These are phyloP conservation scores for Boletus rufocinnamomeus DNA, from an alignment of 768 basidiomycete species.

Conservation along the genomic window DNA sequence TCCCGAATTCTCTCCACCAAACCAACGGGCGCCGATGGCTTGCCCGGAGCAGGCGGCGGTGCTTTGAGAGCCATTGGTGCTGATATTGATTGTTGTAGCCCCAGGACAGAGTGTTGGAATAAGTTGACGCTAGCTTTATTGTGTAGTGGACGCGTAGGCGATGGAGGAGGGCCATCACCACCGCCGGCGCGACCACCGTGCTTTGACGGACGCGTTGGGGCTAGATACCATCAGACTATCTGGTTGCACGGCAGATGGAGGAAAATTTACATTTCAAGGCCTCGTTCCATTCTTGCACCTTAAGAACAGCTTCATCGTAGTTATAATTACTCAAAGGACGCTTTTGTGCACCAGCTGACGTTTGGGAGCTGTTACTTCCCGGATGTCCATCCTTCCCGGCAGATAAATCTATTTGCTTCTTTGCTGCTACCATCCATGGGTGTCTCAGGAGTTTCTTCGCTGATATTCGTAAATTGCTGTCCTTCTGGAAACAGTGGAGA, in stretches of 20 bases:
- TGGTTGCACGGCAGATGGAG: slow-evolving; percentile 18
- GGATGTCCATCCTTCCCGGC: slow-evolving; percentile 30
- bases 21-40: slow-evolving; percentile 30
- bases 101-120: slow-evolving; percentile 36
- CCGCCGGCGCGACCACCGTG: slow-evolving; percentile 47
- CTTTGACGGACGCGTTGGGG: slow-evolving; percentile 75
- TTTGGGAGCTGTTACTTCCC: slow-evolving; percentile 38
- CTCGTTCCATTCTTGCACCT: slow-evolving; percentile 99
- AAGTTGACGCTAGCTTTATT: slow-evolving; percentile 30
- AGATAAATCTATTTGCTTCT: slow-evolving; percentile 62
- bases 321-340: slow-evolving; percentile 78
- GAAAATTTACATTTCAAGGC: slow-evolving; percentile 75
- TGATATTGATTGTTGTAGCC: slow-evolving; percentile 38
- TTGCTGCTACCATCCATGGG: slow-evolving; percentile 92
- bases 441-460: slow-evolving; percentile 92
- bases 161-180: slow-evolving; percentile 43
- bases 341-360: slow-evolving; percentile 37
- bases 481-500: slow-evolving; percentile 98
- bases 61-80: slow-evolving; percentile 31
- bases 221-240: slow-evolving; percentile 37
- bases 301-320: slow-evolving; percentile 90
- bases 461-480: slow-evolving; percentile 89
- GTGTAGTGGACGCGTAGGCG: slow-evolving; percentile 41
- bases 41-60: slow-evolving; percentile 19
- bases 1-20: slow-evolving; percentile 45